Evolutionary conservation across 192 early-diverging fungal genomes (phyloP), one percentile per base, ranked within the genome.

Genomic region (Backusella tarrabulga): DNA sequence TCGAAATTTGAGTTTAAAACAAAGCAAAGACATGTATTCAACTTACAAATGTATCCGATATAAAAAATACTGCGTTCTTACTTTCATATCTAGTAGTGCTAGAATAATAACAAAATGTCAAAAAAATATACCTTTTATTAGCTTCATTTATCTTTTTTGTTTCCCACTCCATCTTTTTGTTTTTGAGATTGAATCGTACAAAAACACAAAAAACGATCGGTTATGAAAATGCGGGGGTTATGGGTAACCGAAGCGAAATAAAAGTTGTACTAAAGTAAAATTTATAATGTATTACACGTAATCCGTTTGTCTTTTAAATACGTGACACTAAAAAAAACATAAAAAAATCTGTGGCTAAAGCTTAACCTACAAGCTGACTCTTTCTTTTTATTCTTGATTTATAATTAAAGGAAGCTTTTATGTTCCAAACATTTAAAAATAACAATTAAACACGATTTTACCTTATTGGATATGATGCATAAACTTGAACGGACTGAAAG

Each of bases 171-270:
- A 63, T 63, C 12, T 56, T 54, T 63, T 63, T 40, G 38, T 40
- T 56, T 54, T 63, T 63, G 21, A 63, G 56, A 63, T 50, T 50
- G 46, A 50, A 50, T n/a, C 11, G n/a, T 63, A 63, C 26, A 63
- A 54, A 15, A 54, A 44, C 3, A 44, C 42, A 44, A 50, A 50
- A 50, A n/a, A 29, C 26, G 56, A 63, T 63, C 56, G 56, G 56
- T 63, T 63, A 63, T 63, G 23, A 63, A 63, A 63, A 63, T 63
- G 56, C 56, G 56, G 56, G 56, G 56, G 26, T 63, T 63, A 3
- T 63, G n/a, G 29, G 56, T 63, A 63, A 29, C 56, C 56, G 11
- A 63, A 63, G 21, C 11, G 23, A 63, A 63, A 54, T 17, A 32
- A 56, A 56, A 26, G 54, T 26, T n/a, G 52, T 19, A n/a, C 54